Evolutionary conservation across 2,329 filamentous ascomycete genomes (phyloP).

Genomic region (Aspergillus flavus): DNA sequence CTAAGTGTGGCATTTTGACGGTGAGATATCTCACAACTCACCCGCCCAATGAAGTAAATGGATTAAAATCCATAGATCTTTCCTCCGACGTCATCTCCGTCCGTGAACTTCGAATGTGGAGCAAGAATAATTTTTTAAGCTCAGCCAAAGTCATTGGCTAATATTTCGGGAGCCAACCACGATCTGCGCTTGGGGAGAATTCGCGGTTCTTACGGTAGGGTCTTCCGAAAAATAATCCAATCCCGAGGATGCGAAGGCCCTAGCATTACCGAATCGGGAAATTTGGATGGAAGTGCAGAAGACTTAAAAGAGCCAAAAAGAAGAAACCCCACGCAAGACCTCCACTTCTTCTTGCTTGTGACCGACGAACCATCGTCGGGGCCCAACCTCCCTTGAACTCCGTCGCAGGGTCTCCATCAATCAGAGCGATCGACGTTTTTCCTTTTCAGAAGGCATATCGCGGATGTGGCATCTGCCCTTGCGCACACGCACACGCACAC

Average conservation of each 20-base stretch:
- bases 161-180: constrained; percentile 4
- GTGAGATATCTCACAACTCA: not conserved
- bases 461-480: constrained; percentile 12
- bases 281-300: constrained; percentile 1
- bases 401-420: constrained; percentile 8
- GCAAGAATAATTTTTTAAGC: not conserved
- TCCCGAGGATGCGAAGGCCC: not conserved
- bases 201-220: not conserved
- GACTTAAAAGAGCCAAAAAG: not conserved
- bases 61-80: not conserved
- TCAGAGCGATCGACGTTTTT: constrained; percentile 8
- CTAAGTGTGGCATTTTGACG: not conserved
- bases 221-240: not conserved
- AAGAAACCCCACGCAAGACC: not conserved
- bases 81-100: not conserved
- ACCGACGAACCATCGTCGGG: constrained; percentile 18
- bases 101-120: not conserved
- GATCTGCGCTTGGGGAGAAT: not conserved
- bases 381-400: constrained; percentile 7
- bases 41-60: not conserved
- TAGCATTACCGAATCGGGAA: not conserved
- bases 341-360: constrained; percentile 3
- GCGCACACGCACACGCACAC: not conserved
- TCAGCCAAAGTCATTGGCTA: not conserved
- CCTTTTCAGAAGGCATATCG: constrained; percentile 5